A percentile compares a stretch with the other conserved stretches of the same genome.
Conservation (phyloP, 129 eudicot genomes). For the Pulicaria dysenterica region DNA sequence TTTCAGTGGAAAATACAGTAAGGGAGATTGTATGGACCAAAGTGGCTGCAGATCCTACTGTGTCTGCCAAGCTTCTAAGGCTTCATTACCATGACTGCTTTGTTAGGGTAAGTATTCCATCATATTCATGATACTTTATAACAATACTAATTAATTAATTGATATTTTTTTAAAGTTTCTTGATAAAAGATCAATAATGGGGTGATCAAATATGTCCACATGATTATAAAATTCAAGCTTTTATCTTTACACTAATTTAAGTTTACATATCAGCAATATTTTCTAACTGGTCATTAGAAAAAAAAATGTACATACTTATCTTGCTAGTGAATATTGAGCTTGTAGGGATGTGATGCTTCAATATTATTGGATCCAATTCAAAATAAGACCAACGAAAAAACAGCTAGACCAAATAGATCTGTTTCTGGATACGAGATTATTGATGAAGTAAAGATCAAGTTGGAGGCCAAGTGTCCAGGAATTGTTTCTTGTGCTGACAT, state of each 20-base stretch:
- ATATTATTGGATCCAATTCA: constrained; percentile 48
- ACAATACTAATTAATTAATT: no score
- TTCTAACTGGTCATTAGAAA: no score
- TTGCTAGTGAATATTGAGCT: neutral
- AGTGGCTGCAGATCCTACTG: constrained; percentile 33
- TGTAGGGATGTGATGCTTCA: constrained; percentile 68
- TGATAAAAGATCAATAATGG: no score
- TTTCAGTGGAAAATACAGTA: constrained; percentile 29
- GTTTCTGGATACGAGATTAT: constrained; percentile 49
- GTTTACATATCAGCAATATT: neutral
- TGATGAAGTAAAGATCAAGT: constrained; percentile 48
- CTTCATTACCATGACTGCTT: constrained; percentile 69
- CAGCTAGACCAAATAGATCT: constrained; percentile 48
- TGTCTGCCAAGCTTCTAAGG: constrained; percentile 53
- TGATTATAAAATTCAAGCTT: no score
- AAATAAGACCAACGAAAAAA: constrained; percentile 44
- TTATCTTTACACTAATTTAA: neutral
- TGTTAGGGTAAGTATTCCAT: constrained; percentile 48
- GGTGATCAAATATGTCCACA: no score
- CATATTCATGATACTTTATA: no score
- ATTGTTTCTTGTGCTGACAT: constrained; percentile 68
- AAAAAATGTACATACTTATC: no score
- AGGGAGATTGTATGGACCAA: constrained; percentile 46
- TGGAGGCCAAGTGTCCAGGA: constrained; percentile 46
- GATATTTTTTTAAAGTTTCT: no score